Evolutionary conservation across 2,329 filamentous ascomycete genomes (phyloP).

Genomic region (Pseudocercospora ulei): DNA sequence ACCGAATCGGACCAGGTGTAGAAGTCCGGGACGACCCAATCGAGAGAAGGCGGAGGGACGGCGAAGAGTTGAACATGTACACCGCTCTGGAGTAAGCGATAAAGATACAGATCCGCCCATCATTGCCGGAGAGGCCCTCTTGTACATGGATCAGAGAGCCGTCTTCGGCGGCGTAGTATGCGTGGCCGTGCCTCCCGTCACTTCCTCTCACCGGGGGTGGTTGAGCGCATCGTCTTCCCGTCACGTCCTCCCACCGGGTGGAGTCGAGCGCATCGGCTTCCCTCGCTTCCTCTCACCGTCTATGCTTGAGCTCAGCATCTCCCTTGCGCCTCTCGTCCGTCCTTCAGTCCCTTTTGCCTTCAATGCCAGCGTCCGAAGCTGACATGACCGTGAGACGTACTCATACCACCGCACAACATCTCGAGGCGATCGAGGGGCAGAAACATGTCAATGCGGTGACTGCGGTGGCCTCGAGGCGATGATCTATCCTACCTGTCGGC

Average conservation of each 20-base stretch:
- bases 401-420: constrained; percentile 19
- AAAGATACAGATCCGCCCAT: constrained; percentile 3
- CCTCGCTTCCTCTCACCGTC: too few relatives aligned
- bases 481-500: constrained; percentile 32
- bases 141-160: constrained; percentile 14
- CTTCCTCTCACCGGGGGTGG: too few relatives aligned
- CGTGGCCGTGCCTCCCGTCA: too few relatives aligned
- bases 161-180: constrained; percentile 7
- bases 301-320: too few relatives aligned
- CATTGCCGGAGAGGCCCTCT: not conserved
- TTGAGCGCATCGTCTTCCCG: too few relatives aligned
- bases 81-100: constrained; percentile 54
- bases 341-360: too few relatives aligned
- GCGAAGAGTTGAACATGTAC: constrained; percentile 53
- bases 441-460: constrained; percentile 26
- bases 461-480: constrained; percentile 31
- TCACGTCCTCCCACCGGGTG: too few relatives aligned
- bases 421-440: constrained; percentile 17
- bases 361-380: too few relatives aligned
- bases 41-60: constrained; percentile 45
- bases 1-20: constrained; percentile 69
- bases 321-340: too few relatives aligned
- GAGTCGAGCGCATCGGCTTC: too few relatives aligned
- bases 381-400: constrained; percentile 15
- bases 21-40: constrained; percentile 62